A percentile compares a stretch with the other conserved stretches of the same genome.
These are phyloP conservation scores for Porogramme epimiltina DNA, from an alignment of 1,284 basidiomycete genomes.

Conservation along the genomic window DNA sequence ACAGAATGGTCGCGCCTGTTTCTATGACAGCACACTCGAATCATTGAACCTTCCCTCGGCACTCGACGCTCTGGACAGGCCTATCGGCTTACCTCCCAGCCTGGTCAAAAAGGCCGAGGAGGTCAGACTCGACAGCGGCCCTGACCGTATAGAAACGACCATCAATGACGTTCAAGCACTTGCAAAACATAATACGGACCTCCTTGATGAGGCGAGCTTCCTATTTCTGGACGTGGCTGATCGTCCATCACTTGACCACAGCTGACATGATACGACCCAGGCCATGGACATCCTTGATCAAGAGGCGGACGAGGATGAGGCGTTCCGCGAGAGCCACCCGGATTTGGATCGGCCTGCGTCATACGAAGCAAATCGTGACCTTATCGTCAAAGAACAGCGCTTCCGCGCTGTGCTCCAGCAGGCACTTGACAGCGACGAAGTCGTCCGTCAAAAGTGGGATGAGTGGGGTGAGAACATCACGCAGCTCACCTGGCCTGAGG, in stretches of 20 bases:
- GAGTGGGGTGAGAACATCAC: conserved; percentile 81
- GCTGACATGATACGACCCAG: conserved; percentile 39
- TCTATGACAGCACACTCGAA: conserved; percentile 59
- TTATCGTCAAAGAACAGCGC: conserved; percentile 70
- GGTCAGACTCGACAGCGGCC: conserved; percentile 79
- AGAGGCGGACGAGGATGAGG: conserved; percentile 88
- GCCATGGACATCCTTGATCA: conserved; percentile 87
- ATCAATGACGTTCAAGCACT: conserved; percentile 77
- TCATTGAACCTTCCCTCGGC: conserved; percentile 82
- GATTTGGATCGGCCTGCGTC: conserved; percentile 62
- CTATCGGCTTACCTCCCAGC: conserved; percentile 87
- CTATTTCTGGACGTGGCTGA: background rate
- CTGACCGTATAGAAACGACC: conserved; percentile 68
- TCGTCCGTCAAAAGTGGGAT: conserved; percentile 82
- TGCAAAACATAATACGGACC: conserved; percentile 59
- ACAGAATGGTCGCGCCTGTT: background rate
- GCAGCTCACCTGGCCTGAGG: conserved; percentile 76
- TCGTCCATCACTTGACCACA: too few species aligned
- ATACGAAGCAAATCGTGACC: conserved; percentile 75
- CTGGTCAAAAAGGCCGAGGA: conserved; percentile 87
- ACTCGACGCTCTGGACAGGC: conserved; percentile 87
- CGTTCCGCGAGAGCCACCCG: conserved; percentile 49
- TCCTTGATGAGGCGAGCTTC: conserved; percentile 73
- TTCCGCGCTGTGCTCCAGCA: conserved; percentile 76
- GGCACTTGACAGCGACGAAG: conserved; percentile 75